These are phyloP conservation scores for Ilex asprella DNA, from an alignment of 257 asterid genomes.

Conservation along the genomic window DNA sequence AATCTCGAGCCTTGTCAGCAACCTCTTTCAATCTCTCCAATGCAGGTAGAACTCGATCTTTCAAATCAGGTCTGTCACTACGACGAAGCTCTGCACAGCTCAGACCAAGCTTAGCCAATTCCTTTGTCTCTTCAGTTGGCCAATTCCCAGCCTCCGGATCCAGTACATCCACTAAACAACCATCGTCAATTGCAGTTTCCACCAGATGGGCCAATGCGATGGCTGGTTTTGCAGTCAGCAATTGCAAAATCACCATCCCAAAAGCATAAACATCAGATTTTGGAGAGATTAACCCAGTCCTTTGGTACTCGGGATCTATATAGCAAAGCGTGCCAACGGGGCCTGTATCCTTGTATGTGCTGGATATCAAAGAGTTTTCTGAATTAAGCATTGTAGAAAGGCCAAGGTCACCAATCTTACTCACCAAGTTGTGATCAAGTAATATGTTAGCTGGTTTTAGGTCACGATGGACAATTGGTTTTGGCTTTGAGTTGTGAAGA, in stretches of 20 bases:
- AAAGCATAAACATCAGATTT: slow-evolving; percentile 73
- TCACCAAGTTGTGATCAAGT: slow-evolving; percentile 65
- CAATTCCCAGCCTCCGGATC: slow-evolving; percentile 63
- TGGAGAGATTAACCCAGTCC: slow-evolving; percentile 64
- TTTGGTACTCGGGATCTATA: slow-evolving; percentile 88
- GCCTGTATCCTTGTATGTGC: slow-evolving; percentile 32
- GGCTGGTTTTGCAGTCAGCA: slow-evolving; percentile 73
- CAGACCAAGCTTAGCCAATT: slow-evolving; percentile 49
- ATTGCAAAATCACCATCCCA: slow-evolving; percentile 70
- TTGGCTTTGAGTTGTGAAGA: slow-evolving; percentile 70
- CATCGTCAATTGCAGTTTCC: slow-evolving; percentile 50
- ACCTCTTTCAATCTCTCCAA: slow-evolving; percentile 53
- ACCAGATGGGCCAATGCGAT: slow-evolving; percentile 49
- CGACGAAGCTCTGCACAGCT: slow-evolving; percentile 66
- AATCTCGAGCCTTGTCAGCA: slow-evolving; percentile 37
- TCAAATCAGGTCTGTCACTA: slow-evolving; percentile 61
- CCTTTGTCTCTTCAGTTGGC: slow-evolving; percentile 64
- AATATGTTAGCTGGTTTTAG: slow-evolving; percentile 86
- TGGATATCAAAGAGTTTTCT: slow-evolving; percentile 29
- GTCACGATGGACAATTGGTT: slow-evolving; percentile 77
- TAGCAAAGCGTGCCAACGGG: slow-evolving; percentile 75
- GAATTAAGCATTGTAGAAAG: slow-evolving; percentile 50
- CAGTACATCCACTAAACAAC: slow-evolving; percentile 28
- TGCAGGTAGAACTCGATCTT: slow-evolving; percentile 45
- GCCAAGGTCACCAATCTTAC: slow-evolving; percentile 89